Conservation (phyloP, 2,329 filamentous ascomycete genomes). For the Aureobasidium sp. region DNA sequence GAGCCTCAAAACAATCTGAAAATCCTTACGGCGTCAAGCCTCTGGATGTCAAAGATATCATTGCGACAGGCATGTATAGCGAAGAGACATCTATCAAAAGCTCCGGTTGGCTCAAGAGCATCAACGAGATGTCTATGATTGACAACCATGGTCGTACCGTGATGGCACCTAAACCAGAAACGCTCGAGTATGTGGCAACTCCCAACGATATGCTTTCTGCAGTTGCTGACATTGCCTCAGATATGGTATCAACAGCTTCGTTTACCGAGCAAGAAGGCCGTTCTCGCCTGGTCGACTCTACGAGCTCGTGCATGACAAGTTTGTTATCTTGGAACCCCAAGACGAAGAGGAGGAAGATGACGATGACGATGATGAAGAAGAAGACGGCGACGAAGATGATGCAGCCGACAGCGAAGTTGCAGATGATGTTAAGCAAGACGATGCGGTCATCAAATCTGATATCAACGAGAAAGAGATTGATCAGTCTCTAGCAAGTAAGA, state of each 20-base stretch:
- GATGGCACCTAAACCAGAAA: constrained; percentile 62
- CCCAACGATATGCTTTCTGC: background rate
- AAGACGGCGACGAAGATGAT: constrained; percentile 21
- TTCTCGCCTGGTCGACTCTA: constrained; percentile 38
- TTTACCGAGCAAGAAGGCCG: constrained; percentile 52
- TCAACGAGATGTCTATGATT: constrained; percentile 60
- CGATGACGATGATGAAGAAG: constrained; percentile 22
- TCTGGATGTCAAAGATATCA: constrained; percentile 51
- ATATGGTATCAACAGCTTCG: constrained; percentile 64
- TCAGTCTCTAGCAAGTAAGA: background rate
- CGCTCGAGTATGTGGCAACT: constrained; percentile 49
- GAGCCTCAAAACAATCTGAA: constrained; percentile 5
- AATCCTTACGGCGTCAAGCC: constrained; percentile 16
- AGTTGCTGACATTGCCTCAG: constrained; percentile 23
- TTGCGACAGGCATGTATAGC: constrained; percentile 60
- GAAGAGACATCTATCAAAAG: constrained; percentile 58
- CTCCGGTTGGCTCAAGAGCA: constrained; percentile 62
- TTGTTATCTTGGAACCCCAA: constrained; percentile 35
- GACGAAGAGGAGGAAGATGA: constrained; percentile 31
- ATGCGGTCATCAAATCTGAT: background rate
- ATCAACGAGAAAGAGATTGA: constrained; percentile 23
- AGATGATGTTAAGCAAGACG: constrained; percentile 16
- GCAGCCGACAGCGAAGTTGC: constrained; percentile 22
- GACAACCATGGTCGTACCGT: constrained; percentile 46
- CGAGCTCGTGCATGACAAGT: constrained; percentile 36